Base-by-base conservation (phyloP, 495 filamentous ascomycete genomes). In the Parachaetomium inaequale region DNA sequence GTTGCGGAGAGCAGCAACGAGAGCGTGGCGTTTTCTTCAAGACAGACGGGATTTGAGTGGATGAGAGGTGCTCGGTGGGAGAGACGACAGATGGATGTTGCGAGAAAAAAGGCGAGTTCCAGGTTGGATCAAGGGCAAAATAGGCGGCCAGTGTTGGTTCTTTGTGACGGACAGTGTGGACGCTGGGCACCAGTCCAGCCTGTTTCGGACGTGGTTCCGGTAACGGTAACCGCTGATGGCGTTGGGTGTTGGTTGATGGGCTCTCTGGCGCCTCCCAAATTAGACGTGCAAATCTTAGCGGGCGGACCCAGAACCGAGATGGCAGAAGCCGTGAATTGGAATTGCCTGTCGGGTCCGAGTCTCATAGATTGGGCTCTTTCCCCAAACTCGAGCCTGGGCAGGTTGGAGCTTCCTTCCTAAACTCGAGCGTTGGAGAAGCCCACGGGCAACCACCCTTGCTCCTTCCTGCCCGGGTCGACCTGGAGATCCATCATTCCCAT, bases 171-270 rank as follows among this genome's bases (percentile, higher is more conserved):
- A 31, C 15, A 3, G 49, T 15, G 49, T 19, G 29, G 49, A 31
- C 8, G 38, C 45, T 54, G 51, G 51, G 51, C 51, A 54, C 36
- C 36, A 40, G 36, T 40, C 3, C 50, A 53, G 50, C 26, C 49
- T 51, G 49, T 34, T 53, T 53, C 19, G 31, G 51, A 54, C 19
- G 19, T 38, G 10, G n/a, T 21, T 53, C 31, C 31, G 31, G 50
- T 17, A 12, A 11, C 19, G 26, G 25, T 11, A 15, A 50, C 4
- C 32, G 32, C 42, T 23, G 29, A 54, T 54, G 50, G 53, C 53
- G 54, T 12, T 56, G 49, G 42, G 29, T 58, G 55, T 58, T 58
- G 56, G 56, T 28, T 25, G 54, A 56, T 45, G 21, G 43, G 32
- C 15, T 26, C 21, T 26, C 28, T 0, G 3, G 26, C 17, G n/a